Conservation (phyloP, 2,329 filamentous ascomycete species). For the Phyllosticta paracitricarpa region DNA sequence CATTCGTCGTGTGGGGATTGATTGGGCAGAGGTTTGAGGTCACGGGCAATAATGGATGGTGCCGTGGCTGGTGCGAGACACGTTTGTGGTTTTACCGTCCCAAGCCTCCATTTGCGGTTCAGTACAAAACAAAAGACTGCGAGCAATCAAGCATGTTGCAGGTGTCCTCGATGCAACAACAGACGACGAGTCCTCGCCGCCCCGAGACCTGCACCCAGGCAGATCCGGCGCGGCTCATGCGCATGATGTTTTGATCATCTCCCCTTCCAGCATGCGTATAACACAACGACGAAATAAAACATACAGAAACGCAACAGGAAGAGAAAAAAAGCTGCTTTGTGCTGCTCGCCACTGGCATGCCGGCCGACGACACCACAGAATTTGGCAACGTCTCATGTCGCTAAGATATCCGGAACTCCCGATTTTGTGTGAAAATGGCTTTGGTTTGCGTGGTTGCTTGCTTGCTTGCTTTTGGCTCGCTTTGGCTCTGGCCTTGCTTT, state of each 20-base stretch:
- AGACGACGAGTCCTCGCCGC: conserved; percentile 30
- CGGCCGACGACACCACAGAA: conserved; percentile 28
- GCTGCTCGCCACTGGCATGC: conserved; percentile 15
- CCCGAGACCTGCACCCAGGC: conserved; percentile 16
- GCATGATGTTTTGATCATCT: conserved; percentile 31
- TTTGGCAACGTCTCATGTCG: conserved; percentile 27
- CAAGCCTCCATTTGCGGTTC: background rate
- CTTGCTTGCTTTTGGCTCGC: conserved; percentile 16
- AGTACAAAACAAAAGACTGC: conserved; percentile 21
- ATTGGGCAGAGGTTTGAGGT: too few species aligned
- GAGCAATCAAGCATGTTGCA: conserved; percentile 27
- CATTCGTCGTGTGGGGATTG: too few species aligned
- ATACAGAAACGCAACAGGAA: conserved; percentile 4
- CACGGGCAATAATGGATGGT: too few species aligned
- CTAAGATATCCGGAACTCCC: conserved; percentile 36
- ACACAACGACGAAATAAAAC: conserved; percentile 14
- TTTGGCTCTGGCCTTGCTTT: conserved; percentile 19
- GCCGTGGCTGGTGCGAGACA: too few species aligned
- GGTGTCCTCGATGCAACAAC: conserved; percentile 36
- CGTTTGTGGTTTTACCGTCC: background rate
- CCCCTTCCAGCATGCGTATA: conserved; percentile 32
- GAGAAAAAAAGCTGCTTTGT: conserved; percentile 5
- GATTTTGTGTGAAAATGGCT: conserved; percentile 17
- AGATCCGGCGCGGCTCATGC: conserved; percentile 15
- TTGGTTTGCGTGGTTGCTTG: conserved; percentile 21